Percentiles rank a stretch among this genome's conserved stretches.
Evolutionary conservation across 2,329 filamentous ascomycete genomes (phyloP).

Genomic region (Metarhizium anisopliae): DNA sequence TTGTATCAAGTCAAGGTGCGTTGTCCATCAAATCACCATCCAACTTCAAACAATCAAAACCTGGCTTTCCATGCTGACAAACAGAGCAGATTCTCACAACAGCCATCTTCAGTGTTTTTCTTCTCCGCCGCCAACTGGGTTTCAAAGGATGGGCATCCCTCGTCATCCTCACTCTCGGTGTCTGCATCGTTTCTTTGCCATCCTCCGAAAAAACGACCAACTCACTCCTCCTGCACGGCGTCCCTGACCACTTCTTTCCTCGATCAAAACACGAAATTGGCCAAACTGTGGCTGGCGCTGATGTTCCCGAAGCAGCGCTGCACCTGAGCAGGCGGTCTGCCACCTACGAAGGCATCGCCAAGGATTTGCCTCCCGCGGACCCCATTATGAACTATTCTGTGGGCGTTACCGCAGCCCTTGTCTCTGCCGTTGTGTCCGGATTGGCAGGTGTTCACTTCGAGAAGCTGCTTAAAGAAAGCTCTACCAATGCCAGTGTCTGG

Average conservation of each 20-base stretch:
- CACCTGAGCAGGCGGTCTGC: constrained; percentile 59
- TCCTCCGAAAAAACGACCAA: constrained; percentile 44
- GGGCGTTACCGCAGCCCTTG: constrained; percentile 68
- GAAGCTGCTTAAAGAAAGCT: constrained; percentile 84
- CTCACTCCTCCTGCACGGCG: constrained; percentile 53
- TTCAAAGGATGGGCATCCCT: constrained; percentile 72
- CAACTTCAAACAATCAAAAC: neutral
- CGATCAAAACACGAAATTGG: constrained; percentile 71
- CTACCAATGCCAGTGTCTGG: constrained; percentile 72
- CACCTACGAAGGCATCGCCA: constrained; percentile 80
- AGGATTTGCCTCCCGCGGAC: constrained; percentile 40
- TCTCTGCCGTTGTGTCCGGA: constrained; percentile 72
- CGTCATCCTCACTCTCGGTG: constrained; percentile 69
- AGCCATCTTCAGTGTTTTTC: constrained; percentile 72
- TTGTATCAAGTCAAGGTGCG: constrained; percentile 82
- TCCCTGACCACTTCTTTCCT: constrained; percentile 62
- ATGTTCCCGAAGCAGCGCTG: constrained; percentile 9
- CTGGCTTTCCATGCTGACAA: neutral
- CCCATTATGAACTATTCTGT: constrained; percentile 65
- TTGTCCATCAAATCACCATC: neutral
- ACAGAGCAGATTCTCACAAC: constrained; percentile 66
- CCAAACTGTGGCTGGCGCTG: constrained; percentile 30
- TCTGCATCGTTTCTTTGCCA: constrained; percentile 78
- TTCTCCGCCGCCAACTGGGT: constrained; percentile 64
- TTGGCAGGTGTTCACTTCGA: constrained; percentile 83